A percentile compares a stretch with the other conserved stretches of the same genome.
These are phyloP conservation scores for Diversispora eburnea DNA, from an alignment of 192 early-diverging fungal genomes.

Conservation along the genomic window DNA sequence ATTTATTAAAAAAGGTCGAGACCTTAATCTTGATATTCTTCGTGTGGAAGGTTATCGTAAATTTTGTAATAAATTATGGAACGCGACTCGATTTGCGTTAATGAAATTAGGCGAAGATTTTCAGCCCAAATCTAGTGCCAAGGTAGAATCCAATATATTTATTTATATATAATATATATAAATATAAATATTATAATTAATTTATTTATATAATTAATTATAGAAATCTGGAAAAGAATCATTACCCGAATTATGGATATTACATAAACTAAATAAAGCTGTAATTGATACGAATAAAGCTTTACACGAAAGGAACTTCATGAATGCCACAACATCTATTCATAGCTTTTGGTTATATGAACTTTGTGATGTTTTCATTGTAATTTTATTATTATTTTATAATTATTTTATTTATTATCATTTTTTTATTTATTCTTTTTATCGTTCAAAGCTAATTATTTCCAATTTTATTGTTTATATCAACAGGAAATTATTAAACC, in stretches of 20 bases:
- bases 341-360: constrained; percentile 96
- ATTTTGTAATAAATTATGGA: constrained; percentile 99
- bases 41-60: constrained; percentile 99
- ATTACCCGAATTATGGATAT: constrained; percentile 89
- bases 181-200: constrained; percentile 17
- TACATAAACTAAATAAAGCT: constrained; percentile 83
- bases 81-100: constrained; percentile 92
- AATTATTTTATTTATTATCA: background rate
- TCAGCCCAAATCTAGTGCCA: constrained; percentile 55
- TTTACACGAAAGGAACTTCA: constrained; percentile 84
- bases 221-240: constrained; percentile 74
- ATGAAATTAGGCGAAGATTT: constrained; percentile 92
- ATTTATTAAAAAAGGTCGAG: constrained; percentile 51
- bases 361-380: constrained; percentile 96
- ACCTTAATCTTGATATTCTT: constrained; percentile 91
- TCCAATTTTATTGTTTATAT: background rate
- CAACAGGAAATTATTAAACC: constrained; percentile 80
- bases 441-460: background rate
- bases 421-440: constrained; percentile 18
- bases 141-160: constrained; percentile 13
- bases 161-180: background rate
- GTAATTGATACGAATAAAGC: constrained; percentile 71
- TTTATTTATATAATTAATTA: background rate
- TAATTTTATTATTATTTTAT: constrained; percentile 31
- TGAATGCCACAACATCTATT: constrained; percentile 81